Percentiles rank a stretch among this genome's conserved stretches.
phyloP scores from a whole-genome alignment of 345 rosid species.

The Physaria fendleri region DNA sequence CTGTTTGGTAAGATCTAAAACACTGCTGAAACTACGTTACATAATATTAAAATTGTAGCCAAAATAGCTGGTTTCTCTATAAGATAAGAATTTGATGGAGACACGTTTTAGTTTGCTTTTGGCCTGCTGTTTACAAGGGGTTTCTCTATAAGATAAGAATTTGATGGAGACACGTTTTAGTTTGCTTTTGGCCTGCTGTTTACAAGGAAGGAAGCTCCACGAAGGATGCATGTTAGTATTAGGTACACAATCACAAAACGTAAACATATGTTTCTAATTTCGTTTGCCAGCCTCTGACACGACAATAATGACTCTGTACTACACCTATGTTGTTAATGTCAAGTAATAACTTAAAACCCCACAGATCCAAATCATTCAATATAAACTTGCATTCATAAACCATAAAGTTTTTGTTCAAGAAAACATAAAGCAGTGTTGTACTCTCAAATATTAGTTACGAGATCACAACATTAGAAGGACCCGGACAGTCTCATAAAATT shows the following conservation, averaged over 20 bases:
- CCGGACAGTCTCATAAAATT: constrained; percentile 6
- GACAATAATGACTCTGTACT: no score
- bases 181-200: no score
- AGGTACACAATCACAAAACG: background rate
- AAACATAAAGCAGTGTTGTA: background rate
- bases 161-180: no score
- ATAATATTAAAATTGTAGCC: no score
- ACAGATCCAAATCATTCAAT: background rate
- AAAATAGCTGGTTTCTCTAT: background rate
- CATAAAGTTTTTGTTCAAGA: background rate
- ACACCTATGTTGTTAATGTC: no score
- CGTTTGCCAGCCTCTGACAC: no score
- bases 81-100: background rate
- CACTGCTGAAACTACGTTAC: constrained; percentile 8
- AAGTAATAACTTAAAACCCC: no score
- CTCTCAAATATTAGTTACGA: background rate
- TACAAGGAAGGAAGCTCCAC: no score
- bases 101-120: background rate
- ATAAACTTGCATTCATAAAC: background rate
- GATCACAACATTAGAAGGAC: background rate
- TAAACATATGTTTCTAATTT: no score
- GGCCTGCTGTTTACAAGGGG: background rate
- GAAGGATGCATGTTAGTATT: background rate
- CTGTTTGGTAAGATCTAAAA: constrained; percentile 6
- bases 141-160: no score